Evolutionary conservation across 2,329 filamentous ascomycete genomes (phyloP), one percentile per base, ranked within the genome.

Genomic region (Pseudocercospora vitis): DNA sequence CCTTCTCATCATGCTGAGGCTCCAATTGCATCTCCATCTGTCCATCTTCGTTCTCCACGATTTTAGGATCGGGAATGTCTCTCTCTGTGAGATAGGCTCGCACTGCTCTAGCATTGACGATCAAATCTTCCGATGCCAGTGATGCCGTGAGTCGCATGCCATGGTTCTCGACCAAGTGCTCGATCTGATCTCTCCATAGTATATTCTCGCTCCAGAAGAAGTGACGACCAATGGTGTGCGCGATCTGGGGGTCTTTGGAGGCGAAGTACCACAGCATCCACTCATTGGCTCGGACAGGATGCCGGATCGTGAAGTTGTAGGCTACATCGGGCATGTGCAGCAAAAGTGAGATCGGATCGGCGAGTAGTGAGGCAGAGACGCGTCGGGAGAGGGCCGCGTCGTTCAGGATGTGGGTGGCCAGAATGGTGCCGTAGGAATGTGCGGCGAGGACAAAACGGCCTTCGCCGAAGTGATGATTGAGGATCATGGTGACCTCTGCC

Each of bases 131-230:
- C 7, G 79, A 81, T 5, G 80, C 76, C 19, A 88, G 71, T 52
- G 74, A 79, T 0, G 87, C 82, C 0, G 81, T 83, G 8, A 84
- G 78, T 14, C 70, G 57, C 42, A 72, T 68, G 8, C 61, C 55
- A 16, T 59, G 51, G 7, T 58, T 56, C 52, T 69, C 59, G 48
- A 70, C 55, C 26, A 70, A 62, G 12, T 69, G 66, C 26, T 78
- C 58, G 40, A 88, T 68, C 56, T 87, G 83, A 44, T 88, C 82
- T 60, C 81, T 83, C 86, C 86, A 89, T 6, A 87, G 71, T 32
- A 87, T 81, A 58, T 86, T 88, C 60, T 88, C 78, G 21, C 76
- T 76, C 87, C 86, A 89, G 70, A 87, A 88, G 71, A 89, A 88
- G 62, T 84, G 78, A 2, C 86, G 74, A 0, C 79, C 81, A 1